Conservation (phyloP, 306 rosid genomes). For the Lablab purpureus region DNA sequence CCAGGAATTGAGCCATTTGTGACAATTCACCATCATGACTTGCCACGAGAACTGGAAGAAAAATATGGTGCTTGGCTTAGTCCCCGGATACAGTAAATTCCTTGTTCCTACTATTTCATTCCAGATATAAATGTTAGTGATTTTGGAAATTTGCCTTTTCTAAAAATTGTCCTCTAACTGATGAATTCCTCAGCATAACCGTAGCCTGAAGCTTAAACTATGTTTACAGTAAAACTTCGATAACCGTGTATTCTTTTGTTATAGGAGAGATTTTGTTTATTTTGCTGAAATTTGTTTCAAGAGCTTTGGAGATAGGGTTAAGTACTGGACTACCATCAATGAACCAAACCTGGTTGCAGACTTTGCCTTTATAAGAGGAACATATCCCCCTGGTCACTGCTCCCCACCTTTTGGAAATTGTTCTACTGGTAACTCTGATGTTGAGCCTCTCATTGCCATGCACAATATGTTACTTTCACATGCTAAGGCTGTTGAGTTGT, state of each 20-base stretch:
- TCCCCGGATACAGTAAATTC: constrained; percentile 61
- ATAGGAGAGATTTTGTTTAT: constrained; percentile 66
- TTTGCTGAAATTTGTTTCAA: constrained; percentile 59
- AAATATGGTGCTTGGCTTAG: constrained; percentile 72
- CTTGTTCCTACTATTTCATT: neutral
- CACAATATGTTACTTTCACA: constrained; percentile 75
- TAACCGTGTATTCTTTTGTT: neutral
- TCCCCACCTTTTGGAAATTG: constrained; percentile 80
- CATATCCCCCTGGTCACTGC: constrained; percentile 62
- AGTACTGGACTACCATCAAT: constrained; percentile 64
- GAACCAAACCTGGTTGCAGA: constrained; percentile 53
- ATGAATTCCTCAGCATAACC: too few relatives aligned
- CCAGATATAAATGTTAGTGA: neutral
- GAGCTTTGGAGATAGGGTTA: constrained; percentile 63
- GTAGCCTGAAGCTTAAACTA: neutral
- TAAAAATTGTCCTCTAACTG: neutral
- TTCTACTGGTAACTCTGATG: constrained; percentile 59
- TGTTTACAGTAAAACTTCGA: constrained; percentile 4
- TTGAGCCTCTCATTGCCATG: constrained; percentile 70
- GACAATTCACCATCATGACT: constrained; percentile 65
- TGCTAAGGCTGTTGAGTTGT: constrained; percentile 65
- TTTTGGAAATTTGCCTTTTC: neutral
- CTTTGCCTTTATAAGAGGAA: constrained; percentile 49
- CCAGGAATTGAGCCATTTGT: constrained; percentile 71
- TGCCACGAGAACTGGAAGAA: constrained; percentile 60